A percentile compares a stretch with the other conserved stretches of the same genome.
These are phyloP conservation scores for Cardamine resedifolia DNA, from an alignment of 345 rosid species.

Conservation along the genomic window DNA sequence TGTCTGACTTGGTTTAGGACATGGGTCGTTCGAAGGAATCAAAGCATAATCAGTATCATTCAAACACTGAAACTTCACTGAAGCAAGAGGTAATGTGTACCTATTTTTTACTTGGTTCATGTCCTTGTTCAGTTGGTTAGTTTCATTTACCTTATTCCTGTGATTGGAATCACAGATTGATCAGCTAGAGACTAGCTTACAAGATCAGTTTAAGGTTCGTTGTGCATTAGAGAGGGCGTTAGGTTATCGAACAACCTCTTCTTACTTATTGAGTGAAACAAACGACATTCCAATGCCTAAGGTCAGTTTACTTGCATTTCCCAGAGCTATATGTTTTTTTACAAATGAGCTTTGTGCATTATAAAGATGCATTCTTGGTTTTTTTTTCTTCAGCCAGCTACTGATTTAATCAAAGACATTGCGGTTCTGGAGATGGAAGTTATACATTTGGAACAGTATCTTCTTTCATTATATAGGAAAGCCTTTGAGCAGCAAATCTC, in stretches of 20 bases:
- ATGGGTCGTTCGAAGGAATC: conserved; percentile 49
- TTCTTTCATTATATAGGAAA: conserved; percentile 80
- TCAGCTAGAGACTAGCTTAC: conserved; percentile 79
- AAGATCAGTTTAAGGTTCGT: conserved; percentile 77
- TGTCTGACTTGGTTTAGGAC: conserved; percentile 53
- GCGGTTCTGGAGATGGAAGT: conserved; percentile 92
- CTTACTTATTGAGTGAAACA: conserved; percentile 29
- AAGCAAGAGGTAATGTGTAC: conserved; percentile 72
- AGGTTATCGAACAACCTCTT: conserved; percentile 57
- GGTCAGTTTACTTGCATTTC: conserved; percentile 46
- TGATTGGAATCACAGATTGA: conserved; percentile 55
- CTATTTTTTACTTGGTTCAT: neutral
- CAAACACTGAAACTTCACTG: conserved; percentile 52
- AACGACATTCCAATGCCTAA: conserved; percentile 55
- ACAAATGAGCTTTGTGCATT: conserved; percentile 15
- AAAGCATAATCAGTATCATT: conserved; percentile 44
- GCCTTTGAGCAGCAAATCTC: conserved; percentile 75
- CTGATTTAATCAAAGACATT: conserved; percentile 80
- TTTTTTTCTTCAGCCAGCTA: conserved; percentile 59
- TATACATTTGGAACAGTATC: conserved; percentile 81
- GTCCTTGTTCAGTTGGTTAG: conserved; percentile 2
- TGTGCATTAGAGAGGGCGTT: conserved; percentile 75
- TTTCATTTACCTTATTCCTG: neutral
- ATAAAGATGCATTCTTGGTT: neutral
- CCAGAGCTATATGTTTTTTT: neutral